Conservation (phyloP, 192 early-diverging fungal species). For the Backusella luteola region DNA sequence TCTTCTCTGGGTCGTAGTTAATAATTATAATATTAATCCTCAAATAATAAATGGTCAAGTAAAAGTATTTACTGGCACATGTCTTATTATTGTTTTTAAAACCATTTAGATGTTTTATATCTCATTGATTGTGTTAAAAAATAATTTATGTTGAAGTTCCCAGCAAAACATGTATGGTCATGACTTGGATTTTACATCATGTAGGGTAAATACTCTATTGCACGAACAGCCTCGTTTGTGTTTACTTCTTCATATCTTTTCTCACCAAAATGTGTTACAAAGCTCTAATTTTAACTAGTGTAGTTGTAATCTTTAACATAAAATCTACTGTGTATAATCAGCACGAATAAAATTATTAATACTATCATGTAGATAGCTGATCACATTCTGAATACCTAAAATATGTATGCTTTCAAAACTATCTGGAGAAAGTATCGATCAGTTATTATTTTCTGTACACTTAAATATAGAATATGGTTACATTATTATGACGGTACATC, state of each 20-base stretch:
- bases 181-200: background rate
- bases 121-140: background rate
- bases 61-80: background rate
- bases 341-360: background rate
- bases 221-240: background rate
- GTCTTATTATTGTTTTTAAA: background rate
- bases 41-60: background rate
- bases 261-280: background rate
- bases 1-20: background rate
- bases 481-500: background rate
- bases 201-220: background rate
- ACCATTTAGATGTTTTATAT: background rate
- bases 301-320: background rate
- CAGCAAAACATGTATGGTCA: no score
- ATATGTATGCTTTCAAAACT: background rate
- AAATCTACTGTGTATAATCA: background rate
- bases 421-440: background rate
- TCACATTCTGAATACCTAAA: background rate
- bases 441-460: background rate
- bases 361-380: background rate
- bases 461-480: background rate
- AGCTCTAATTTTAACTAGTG: background rate
- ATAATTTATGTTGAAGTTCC: background rate
- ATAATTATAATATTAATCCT: background rate
- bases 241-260: background rate